A percentile compares a stretch with the other conserved stretches of the same genome.
These are phyloP conservation scores for Flueggea neowawraea DNA, from an alignment of 441 rosid genomes.

Conservation along the genomic window DNA sequence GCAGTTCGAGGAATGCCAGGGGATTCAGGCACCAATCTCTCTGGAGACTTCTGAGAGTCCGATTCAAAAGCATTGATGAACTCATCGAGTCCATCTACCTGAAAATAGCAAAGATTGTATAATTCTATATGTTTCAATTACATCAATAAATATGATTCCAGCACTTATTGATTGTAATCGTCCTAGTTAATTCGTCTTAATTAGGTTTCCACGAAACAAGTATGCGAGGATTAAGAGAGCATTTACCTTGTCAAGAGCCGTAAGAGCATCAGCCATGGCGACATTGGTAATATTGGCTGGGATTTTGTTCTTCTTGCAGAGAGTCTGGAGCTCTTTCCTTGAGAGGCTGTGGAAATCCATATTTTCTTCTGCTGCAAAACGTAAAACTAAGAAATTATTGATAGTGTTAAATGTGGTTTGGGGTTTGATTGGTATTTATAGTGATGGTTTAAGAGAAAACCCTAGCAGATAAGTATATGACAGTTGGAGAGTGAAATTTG, in stretches of 20 bases:
- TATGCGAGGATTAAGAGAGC: not conserved
- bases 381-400: not conserved
- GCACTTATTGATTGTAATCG: too few relatives aligned
- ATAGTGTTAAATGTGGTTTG: slow-evolving; percentile 2
- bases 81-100: slow-evolving; percentile 91
- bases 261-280: slow-evolving; percentile 94
- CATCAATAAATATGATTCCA: too few relatives aligned
- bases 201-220: not conserved
- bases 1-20: slow-evolving; percentile 34
- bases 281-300: slow-evolving; percentile 83
- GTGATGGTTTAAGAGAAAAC: slow-evolving; percentile 15
- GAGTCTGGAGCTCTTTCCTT: slow-evolving; percentile 85
- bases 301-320: slow-evolving; percentile 95
- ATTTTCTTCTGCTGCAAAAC: not conserved
- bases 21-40: slow-evolving; percentile 21
- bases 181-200: too few relatives aligned
- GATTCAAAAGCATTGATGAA: slow-evolving; percentile 28
- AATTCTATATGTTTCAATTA: too few relatives aligned
- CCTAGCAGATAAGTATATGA: slow-evolving; percentile 37
- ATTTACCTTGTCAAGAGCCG: slow-evolving; percentile 58
- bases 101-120: not conserved
- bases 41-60: slow-evolving; percentile 34
- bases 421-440: slow-evolving; percentile 7
- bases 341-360: slow-evolving; percentile 82
- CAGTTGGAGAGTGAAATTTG: slow-evolving; percentile 65